phyloP scores from a whole-genome alignment of 2,329 filamentous ascomycete species.

The Pseudocercospora musae region DNA sequence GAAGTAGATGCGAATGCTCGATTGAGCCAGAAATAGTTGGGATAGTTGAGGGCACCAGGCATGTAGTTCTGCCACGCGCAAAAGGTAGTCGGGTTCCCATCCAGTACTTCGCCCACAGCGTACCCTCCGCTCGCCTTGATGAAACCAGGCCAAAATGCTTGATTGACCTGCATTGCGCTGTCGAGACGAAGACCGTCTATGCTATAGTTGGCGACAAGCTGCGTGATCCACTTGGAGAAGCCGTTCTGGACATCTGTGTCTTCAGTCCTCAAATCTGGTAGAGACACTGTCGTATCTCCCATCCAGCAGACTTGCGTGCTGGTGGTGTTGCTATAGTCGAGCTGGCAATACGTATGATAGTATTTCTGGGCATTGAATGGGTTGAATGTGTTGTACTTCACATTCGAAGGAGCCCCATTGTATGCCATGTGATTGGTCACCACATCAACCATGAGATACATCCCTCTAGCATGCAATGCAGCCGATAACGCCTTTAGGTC shows the following conservation, averaged over 20 bases:
- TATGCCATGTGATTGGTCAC: conserved; percentile 54
- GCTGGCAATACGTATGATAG: conserved; percentile 52
- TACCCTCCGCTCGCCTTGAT: conserved; percentile 34
- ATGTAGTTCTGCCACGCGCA: conserved; percentile 43
- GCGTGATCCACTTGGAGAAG: conserved; percentile 56
- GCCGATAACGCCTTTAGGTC: conserved; percentile 44
- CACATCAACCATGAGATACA: conserved; percentile 60
- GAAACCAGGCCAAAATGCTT: conserved; percentile 40
- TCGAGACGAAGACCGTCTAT: conserved; percentile 47
- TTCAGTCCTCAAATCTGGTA: conserved; percentile 61
- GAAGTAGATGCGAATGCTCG: conserved; percentile 34
- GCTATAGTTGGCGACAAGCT: conserved; percentile 57
- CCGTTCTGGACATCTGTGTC: conserved; percentile 46
- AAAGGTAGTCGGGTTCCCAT: conserved; percentile 36
- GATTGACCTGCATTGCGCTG: conserved; percentile 40
- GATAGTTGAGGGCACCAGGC: conserved; percentile 45
- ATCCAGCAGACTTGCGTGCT: conserved; percentile 49
- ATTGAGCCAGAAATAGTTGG: conserved; percentile 38
- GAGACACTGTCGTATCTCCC: conserved; percentile 50
- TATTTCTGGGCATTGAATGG: conserved; percentile 38
- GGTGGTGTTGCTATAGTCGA: conserved; percentile 51
- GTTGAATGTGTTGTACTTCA: conserved; percentile 35
- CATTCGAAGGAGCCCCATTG: conserved; percentile 25
- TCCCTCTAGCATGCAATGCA: conserved; percentile 46
- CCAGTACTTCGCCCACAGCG: conserved; percentile 44